These are phyloP conservation scores for Ilyonectria mors-panacis DNA, from an alignment of 2,329 filamentous ascomycete species.

Conservation along the genomic window DNA sequence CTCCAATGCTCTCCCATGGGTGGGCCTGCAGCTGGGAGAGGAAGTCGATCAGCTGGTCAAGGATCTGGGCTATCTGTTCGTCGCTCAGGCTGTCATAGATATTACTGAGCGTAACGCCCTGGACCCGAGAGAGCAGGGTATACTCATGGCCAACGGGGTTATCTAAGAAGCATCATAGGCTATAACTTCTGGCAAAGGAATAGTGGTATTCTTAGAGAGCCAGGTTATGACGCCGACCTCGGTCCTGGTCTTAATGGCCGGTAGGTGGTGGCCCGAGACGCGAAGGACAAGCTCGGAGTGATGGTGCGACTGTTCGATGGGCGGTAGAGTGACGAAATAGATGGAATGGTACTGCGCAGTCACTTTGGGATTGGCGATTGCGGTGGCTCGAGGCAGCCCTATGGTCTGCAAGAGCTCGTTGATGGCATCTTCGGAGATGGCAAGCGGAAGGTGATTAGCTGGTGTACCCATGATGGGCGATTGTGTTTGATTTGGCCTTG, in stretches of 20 bases:
- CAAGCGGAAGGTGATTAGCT: slow-evolving; percentile 8
- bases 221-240: slow-evolving; percentile 55
- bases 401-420: slow-evolving; percentile 5
- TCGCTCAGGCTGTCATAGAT: slow-evolving; percentile 46
- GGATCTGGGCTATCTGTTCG: too few relatives aligned
- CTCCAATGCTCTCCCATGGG: slow-evolving; percentile 17
- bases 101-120: slow-evolving; percentile 48
- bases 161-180: slow-evolving; percentile 43
- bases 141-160: slow-evolving; percentile 53
- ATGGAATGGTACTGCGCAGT: slow-evolving; percentile 19
- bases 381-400: slow-evolving; percentile 3
- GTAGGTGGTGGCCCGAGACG: slow-evolving; percentile 54
- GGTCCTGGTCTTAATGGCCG: slow-evolving; percentile 55
- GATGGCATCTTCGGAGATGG: slow-evolving; percentile 12
- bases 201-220: slow-evolving; percentile 49
- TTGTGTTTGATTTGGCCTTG: neutral
- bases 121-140: slow-evolving; percentile 49
- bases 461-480: slow-evolving; percentile 10
- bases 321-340: slow-evolving; percentile 16
- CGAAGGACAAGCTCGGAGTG: slow-evolving; percentile 49
- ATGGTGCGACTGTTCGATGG: neutral
- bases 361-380: slow-evolving; percentile 10
- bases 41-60: slow-evolving; percentile 50
- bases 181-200: slow-evolving; percentile 54
- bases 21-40: slow-evolving; percentile 46